Percentiles rank a stretch among this genome's conserved stretches.
Evolutionary conservation across 176 grass and related monocot genomes (phyloP).

Genomic region (Oryza officinalis): DNA sequence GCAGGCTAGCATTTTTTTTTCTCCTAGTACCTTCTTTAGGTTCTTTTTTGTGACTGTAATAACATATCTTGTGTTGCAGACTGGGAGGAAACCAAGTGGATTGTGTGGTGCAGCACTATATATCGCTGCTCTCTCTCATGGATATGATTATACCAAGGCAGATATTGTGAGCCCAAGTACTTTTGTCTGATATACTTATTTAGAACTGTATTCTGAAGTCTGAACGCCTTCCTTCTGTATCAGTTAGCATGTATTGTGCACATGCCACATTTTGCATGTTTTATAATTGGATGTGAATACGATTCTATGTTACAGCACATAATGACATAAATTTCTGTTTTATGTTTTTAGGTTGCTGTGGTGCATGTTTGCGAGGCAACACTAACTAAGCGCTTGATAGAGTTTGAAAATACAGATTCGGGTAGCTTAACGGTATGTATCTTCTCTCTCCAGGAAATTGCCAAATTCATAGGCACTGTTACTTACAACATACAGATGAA

Average conservation of each 20-base stretch:
- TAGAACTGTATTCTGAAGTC: conserved; percentile 25
- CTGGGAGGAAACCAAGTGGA: conserved; percentile 89
- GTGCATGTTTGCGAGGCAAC: conserved; percentile 93
- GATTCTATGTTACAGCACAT: background rate
- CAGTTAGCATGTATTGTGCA: background rate
- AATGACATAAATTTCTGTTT: conserved; percentile 6
- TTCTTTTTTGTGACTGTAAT: conserved; percentile 26
- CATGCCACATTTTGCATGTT: background rate
- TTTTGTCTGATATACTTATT: conserved; percentile 19
- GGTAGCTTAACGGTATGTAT: conserved; percentile 84
- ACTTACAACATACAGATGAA: background rate
- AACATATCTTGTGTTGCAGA: conserved; percentile 51
- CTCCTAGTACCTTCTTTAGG: conserved; percentile 13
- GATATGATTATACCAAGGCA: conserved; percentile 67
- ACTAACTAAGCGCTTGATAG: conserved; percentile 82
- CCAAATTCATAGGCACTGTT: background rate
- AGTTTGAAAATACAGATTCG: conserved; percentile 96
- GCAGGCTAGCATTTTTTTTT: conserved; percentile 54
- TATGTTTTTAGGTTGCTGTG: conserved; percentile 66
- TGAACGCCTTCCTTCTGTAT: conserved; percentile 5
- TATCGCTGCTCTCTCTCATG: conserved; percentile 77
- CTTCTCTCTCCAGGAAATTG: conserved; percentile 1
- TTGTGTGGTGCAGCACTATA: conserved; percentile 97
- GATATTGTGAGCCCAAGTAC: conserved; percentile 67
- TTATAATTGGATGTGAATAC: background rate